phyloP scores from a whole-genome alignment of 2,329 filamentous ascomycete species.

The Colletotrichum sansevieriae region DNA sequence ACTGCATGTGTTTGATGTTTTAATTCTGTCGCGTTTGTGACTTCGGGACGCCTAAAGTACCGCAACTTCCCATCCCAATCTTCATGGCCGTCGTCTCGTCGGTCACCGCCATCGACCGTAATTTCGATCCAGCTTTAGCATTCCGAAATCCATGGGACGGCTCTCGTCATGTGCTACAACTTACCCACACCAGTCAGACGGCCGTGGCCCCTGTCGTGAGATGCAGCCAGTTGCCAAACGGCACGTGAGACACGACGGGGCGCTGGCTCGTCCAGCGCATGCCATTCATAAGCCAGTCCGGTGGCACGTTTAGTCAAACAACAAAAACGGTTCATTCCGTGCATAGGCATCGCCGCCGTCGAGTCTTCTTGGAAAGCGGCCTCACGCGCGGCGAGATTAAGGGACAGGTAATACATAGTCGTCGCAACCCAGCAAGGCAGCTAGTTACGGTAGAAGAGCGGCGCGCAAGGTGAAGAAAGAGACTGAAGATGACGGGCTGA shows the following conservation, averaged over 20 bases:
- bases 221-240: slow-evolving; percentile 13
- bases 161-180: slow-evolving; percentile 11
- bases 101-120: neutral
- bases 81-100: neutral
- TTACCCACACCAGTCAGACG: slow-evolving; percentile 13
- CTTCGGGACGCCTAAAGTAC: slow-evolving; percentile 19
- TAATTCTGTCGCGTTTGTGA: slow-evolving; percentile 34
- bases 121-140: slow-evolving; percentile 12
- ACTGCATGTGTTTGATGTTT: slow-evolving; percentile 25
- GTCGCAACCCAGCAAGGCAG: neutral
- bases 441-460: slow-evolving; percentile 13
- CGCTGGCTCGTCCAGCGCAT: slow-evolving; percentile 14
- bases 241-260: slow-evolving; percentile 19
- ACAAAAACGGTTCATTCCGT: neutral
- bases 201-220: slow-evolving; percentile 21
- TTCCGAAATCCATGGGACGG: slow-evolving; percentile 29
- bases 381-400: neutral
- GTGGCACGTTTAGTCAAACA: neutral
- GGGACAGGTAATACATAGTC: neutral
- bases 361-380: neutral
- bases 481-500: slow-evolving; percentile 1
- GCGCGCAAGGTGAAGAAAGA: neutral
- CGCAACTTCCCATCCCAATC: slow-evolving; percentile 2
- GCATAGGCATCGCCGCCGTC: neutral
- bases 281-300: neutral